Base-by-base conservation (phyloP, 768 basidiomycete genomes). In the Exsudoporus frostii region DNA sequence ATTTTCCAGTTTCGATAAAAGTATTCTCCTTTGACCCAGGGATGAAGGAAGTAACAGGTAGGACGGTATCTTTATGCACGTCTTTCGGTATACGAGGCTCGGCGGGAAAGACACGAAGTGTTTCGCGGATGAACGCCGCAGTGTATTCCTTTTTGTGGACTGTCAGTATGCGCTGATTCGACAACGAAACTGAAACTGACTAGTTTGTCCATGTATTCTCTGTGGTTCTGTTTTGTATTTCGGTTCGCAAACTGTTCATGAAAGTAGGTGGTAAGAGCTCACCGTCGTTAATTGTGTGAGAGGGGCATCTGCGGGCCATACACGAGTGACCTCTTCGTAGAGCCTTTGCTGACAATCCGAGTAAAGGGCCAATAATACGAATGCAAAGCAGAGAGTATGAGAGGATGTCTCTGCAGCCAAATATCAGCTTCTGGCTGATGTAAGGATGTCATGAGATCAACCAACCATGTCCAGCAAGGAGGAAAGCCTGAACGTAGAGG, bases 391-490 rank as follows among this genome's bases (percentile, higher is more conserved):
- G 5, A 79, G 66, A 0, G 77, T 67, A 54, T 80, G 74, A 6
- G 79, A 71, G 1, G 77, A 71, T 0, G 79, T 81, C 64, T 81
- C 79, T 80, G 49, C 0, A n/a, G 11, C 9, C 24, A 22, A n/a
- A 32, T 10, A 30, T 68, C 20, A 66, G 34, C 24, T 17, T 34
- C 24, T 45, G 11, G 44, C 13, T 19, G 7, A 29, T 14, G 0
- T 2, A 27, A 13, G 20, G 2, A 29, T 13, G 2, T 7, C 9
- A 17, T n/a, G 17, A 30, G 4, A 8, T 46, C 17, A 19, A 41
- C 67, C 7, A 50, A 76, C 79, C 78, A 58, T 79, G 77, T 13
- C 79, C 79, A n/a, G 77, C 78, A 22, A 81, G 60, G 24, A 79
- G 68, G 58, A 79, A 80, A 4, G 62, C 60, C 79, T 80, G 34